Conservation (phyloP, 345 rosid species). For the Hibiscus trionum region DNA sequence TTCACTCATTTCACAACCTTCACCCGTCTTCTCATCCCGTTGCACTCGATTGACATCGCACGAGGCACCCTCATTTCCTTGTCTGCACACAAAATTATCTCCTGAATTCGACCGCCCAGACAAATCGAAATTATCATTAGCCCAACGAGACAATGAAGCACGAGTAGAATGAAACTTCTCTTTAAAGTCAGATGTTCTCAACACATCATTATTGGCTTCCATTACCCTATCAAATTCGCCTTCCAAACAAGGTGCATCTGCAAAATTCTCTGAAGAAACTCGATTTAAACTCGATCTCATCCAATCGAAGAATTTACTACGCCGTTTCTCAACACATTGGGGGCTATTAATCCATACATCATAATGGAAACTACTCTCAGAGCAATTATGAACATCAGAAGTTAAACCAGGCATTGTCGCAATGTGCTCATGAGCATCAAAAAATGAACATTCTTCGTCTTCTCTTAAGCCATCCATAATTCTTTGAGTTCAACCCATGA, state of each 20-base stretch:
- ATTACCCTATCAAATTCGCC: constrained; percentile 30
- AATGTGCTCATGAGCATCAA: constrained; percentile 63
- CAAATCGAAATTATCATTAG: constrained; percentile 32
- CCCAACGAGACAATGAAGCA: constrained; percentile 31
- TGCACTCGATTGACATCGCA: constrained; percentile 22
- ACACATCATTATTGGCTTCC: constrained; percentile 39
- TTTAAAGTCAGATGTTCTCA: constrained; percentile 33
- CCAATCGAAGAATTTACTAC: constrained; percentile 51
- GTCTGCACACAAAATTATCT: constrained; percentile 27
- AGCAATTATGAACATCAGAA: constrained; percentile 11
- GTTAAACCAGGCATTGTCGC: constrained; percentile 25
- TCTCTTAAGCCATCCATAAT: constrained; percentile 55
- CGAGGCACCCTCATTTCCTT: constrained; percentile 20
- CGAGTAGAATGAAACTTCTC: constrained; percentile 46
- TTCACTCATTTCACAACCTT: constrained; percentile 14
- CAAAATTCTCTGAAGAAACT: constrained; percentile 12
- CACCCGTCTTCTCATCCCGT: constrained; percentile 13
- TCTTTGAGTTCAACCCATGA: constrained; percentile 62
- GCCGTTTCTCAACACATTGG: constrained; percentile 45
- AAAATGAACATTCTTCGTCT: constrained; percentile 55
- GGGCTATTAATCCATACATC: constrained; percentile 68
- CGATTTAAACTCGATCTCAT: constrained; percentile 38
- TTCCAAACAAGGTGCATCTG: constrained; percentile 17
- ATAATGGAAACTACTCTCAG: constrained; percentile 26
- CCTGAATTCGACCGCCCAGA: constrained; percentile 27